These are phyloP conservation scores for Notholithocarpus densiflorus DNA, from an alignment of 306 rosid genomes.

Conservation along the genomic window DNA sequence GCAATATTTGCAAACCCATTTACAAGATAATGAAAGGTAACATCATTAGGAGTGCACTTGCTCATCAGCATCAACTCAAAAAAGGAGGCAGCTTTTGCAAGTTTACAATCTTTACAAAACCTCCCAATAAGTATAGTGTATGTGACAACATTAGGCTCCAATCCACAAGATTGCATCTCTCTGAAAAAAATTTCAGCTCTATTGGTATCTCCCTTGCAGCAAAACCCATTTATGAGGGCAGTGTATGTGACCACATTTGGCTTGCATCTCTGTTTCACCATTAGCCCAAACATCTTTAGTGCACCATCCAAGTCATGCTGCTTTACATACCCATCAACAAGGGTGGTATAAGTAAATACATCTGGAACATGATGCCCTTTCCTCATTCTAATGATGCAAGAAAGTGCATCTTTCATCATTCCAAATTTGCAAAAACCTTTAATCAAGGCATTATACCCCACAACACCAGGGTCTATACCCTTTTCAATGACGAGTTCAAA, in stretches of 20 bases:
- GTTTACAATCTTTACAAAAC: conserved; percentile 56
- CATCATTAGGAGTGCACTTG: conserved; percentile 68
- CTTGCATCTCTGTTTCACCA: conserved; percentile 59
- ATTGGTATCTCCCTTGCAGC: conserved; percentile 43
- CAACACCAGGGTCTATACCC: conserved; percentile 60
- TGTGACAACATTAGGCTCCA: conserved; percentile 79
- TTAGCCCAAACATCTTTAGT: conserved; percentile 55
- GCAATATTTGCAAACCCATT: conserved; percentile 59
- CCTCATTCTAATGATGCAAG: conserved; percentile 51
- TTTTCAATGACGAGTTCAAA: conserved; percentile 43
- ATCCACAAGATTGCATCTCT: conserved; percentile 54
- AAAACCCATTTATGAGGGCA: conserved; percentile 73
- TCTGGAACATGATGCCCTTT: conserved; percentile 45
- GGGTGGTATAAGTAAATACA: conserved; percentile 68
- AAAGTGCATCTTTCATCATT: conserved; percentile 59
- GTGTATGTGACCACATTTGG: conserved; percentile 77
- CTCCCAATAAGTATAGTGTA: conserved; percentile 69
- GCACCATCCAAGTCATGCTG: conserved; percentile 54
- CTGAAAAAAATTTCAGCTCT: conserved; percentile 56
- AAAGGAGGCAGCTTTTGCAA: conserved; percentile 55
- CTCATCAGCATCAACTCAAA: conserved; percentile 71
- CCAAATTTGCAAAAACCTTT: conserved; percentile 85
- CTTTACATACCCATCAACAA: conserved; percentile 79
- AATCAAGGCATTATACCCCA: conserved; percentile 79
- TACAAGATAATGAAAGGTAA: conserved; percentile 62